These are phyloP conservation scores for Pisolithus thermaeus DNA, from an alignment of 1,284 basidiomycete genomes.

Conservation along the genomic window DNA sequence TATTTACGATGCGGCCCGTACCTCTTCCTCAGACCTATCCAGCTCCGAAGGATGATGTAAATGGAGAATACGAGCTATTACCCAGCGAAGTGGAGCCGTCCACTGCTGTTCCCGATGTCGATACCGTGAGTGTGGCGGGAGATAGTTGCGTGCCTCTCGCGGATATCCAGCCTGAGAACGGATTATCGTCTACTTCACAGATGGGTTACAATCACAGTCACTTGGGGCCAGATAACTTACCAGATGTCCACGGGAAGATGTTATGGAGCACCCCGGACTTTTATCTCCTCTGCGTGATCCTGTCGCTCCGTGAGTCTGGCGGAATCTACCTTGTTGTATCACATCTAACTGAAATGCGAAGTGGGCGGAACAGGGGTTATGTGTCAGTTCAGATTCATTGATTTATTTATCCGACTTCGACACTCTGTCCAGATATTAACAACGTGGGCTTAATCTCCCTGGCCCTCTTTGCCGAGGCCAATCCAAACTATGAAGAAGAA, in stretches of 20 bases:
- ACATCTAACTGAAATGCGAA: conserved; percentile 23
- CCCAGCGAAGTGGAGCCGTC: conserved; percentile 14
- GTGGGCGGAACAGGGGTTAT: conserved; percentile 87
- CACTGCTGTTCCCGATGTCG: conserved; percentile 23
- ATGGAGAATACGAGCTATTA: conserved; percentile 13
- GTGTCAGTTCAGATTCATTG: conserved; percentile 49
- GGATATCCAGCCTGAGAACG: conserved; percentile 6
- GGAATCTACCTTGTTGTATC: background rate
- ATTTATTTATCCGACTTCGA: background rate
- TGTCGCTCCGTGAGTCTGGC: conserved; percentile 57
- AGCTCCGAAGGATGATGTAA: background rate
- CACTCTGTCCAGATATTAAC: conserved; percentile 68
- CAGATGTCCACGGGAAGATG: conserved; percentile 44
- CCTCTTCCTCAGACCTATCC: conserved; percentile 36
- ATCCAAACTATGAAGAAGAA: conserved; percentile 57
- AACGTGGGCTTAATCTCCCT: conserved; percentile 90
- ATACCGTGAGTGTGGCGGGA: conserved; percentile 16
- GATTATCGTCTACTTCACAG: conserved; percentile 11
- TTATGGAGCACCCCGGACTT: conserved; percentile 59
- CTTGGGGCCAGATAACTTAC: conserved; percentile 10
- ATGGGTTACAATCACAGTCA: conserved; percentile 2
- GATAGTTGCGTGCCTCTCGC: conserved; percentile 15
- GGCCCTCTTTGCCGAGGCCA: conserved; percentile 70
- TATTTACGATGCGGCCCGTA: conserved; percentile 56
- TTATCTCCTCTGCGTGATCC: conserved; percentile 65